phyloP scores from a whole-genome alignment of 2,329 filamentous ascomycete species.

The Cladobotryum mycophilum region DNA sequence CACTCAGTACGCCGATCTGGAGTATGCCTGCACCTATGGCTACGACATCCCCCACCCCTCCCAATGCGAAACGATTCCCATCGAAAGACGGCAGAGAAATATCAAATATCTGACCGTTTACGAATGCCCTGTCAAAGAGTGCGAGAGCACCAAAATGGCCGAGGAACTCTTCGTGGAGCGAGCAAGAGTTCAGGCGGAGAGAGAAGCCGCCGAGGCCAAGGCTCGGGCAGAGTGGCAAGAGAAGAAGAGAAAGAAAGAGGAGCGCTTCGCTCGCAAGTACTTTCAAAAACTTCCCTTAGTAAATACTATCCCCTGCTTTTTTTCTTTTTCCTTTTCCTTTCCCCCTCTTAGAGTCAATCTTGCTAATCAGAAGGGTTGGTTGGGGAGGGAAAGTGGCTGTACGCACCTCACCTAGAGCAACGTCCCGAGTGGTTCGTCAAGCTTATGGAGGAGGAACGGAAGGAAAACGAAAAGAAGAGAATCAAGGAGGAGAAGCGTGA shows the following conservation, averaged over 20 bases:
- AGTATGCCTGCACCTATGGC: constrained; percentile 4
- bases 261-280: constrained; percentile 6
- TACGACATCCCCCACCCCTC: constrained; percentile 2
- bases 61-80: constrained; percentile 6
- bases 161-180: constrained; percentile 5
- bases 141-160: constrained; percentile 9
- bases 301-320: neutral
- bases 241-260: constrained; percentile 5
- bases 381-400: neutral
- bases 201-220: constrained; percentile 1
- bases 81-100: constrained; percentile 1
- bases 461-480: neutral
- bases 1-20: neutral
- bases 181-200: constrained; percentile 3
- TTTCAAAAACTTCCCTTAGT: constrained; percentile 8
- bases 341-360: neutral
- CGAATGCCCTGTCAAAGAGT: constrained; percentile 8
- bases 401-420: neutral
- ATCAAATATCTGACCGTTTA: constrained; percentile 7
- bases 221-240: constrained; percentile 4
- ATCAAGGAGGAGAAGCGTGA: neutral
- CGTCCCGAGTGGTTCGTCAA: neutral
- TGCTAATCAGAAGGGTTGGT: neutral
- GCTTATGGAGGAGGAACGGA: neutral
- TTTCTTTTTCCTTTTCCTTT: neutral